phyloP scores from a whole-genome alignment of 1,139 yeast species.

The Kurtzmaniella quercitrusa region DNA sequence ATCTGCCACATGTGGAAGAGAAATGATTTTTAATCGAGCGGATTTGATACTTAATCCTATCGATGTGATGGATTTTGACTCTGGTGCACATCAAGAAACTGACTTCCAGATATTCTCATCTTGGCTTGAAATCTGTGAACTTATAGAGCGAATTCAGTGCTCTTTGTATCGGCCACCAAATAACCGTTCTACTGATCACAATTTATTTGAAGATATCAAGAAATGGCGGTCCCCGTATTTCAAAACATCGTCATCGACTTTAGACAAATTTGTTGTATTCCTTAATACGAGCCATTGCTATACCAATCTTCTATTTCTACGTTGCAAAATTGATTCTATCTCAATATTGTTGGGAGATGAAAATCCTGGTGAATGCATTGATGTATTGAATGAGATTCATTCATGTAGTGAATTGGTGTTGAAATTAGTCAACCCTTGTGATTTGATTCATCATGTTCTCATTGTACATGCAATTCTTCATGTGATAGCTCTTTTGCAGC shows the following conservation, averaged over 20 bases:
- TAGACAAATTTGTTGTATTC: slow-evolving; percentile 3
- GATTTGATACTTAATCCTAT: slow-evolving; percentile 20
- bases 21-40: slow-evolving; percentile 18
- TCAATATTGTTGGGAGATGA: slow-evolving; percentile 11
- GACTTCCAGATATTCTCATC: slow-evolving; percentile 17
- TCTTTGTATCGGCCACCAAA: slow-evolving; percentile 21
- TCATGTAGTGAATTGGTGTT: slow-evolving; percentile 7
- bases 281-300: slow-evolving; percentile 13
- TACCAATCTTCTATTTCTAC: slow-evolving; percentile 16
- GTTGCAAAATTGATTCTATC: slow-evolving; percentile 22
- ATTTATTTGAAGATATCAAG: slow-evolving; percentile 14
- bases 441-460: slow-evolving; percentile 16
- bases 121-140: slow-evolving; percentile 16
- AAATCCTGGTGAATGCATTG: slow-evolving; percentile 6
- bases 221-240: slow-evolving; percentile 7
- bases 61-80: slow-evolving; percentile 16
- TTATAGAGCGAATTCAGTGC: slow-evolving; percentile 18
- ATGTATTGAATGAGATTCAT: slow-evolving; percentile 9
- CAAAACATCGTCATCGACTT: not conserved
- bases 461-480: slow-evolving; percentile 21
- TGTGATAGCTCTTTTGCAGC: slow-evolving; percentile 18
- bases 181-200: slow-evolving; percentile 14
- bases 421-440: slow-evolving; percentile 6
- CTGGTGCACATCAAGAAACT: slow-evolving; percentile 9
- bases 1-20: slow-evolving; percentile 21